A percentile compares a stretch with the other conserved stretches of the same genome.
These are phyloP conservation scores for Citrus hindsii DNA, from an alignment of 345 rosid genomes.

Conservation along the genomic window DNA sequence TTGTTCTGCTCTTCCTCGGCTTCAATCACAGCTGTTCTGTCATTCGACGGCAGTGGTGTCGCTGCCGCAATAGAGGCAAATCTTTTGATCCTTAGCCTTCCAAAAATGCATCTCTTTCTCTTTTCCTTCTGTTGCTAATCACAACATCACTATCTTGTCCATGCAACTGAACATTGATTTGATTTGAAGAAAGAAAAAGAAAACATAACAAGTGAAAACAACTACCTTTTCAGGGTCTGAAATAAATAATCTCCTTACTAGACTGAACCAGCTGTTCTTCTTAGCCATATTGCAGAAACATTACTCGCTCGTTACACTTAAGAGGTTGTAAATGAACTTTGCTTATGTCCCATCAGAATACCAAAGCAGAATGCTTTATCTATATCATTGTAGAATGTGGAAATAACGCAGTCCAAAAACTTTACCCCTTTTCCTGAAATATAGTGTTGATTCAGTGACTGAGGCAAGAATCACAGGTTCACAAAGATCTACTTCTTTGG, in stretches of 20 bases:
- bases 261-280: conserved; percentile 71
- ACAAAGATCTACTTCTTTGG: conserved; percentile 13
- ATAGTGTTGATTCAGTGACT: conserved; percentile 10
- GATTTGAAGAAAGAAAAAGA: background rate
- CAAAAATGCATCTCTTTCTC: conserved; percentile 70
- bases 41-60: conserved; percentile 38
- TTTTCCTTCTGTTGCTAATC: conserved; percentile 42
- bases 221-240: conserved; percentile 75
- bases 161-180: background rate
- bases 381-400: conserved; percentile 10
- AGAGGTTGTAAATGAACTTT: background rate
- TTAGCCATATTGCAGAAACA: conserved; percentile 52
- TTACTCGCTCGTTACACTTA: conserved; percentile 16
- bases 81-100: conserved; percentile 48
- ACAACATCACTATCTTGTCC: background rate
- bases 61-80: conserved; percentile 48
- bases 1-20: conserved; percentile 39
- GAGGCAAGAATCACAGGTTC: conserved; percentile 20
- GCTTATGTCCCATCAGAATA: background rate
- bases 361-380: background rate
- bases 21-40: conserved; percentile 6
- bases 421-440: conserved; percentile 35
- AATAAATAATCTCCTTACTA: conserved; percentile 63
- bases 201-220: background rate
- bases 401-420: conserved; percentile 9